A percentile compares a stretch with the other conserved stretches of the same genome.
These are phyloP conservation scores for Drechslerella coelobrocha DNA, from an alignment of 2,329 filamentous ascomycete genomes.

Conservation along the genomic window DNA sequence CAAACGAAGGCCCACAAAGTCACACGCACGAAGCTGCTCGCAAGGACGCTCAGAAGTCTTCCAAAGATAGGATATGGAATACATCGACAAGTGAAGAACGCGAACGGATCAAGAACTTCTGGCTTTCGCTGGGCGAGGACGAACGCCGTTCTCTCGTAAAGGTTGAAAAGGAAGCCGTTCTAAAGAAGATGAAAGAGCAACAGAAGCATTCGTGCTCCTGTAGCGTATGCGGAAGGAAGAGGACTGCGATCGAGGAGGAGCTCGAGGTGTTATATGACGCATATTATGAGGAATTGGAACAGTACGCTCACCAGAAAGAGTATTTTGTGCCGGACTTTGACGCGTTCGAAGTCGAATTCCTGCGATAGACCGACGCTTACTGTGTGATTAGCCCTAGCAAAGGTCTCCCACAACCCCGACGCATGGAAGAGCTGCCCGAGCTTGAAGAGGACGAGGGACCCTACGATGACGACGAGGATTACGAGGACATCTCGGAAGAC, in stretches of 20 bases:
- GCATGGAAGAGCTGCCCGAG: slow-evolving; percentile 63
- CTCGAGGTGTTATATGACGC: slow-evolving; percentile 96
- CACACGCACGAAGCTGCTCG: slow-evolving; percentile 42
- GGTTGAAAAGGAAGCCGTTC: slow-evolving; percentile 96
- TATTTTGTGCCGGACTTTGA: slow-evolving; percentile 54
- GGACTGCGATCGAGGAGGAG: slow-evolving; percentile 96
- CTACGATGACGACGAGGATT: slow-evolving; percentile 73
- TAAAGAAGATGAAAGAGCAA: slow-evolving; percentile 99
- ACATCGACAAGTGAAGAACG: slow-evolving; percentile 92
- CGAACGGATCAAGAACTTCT: slow-evolving; percentile 97
- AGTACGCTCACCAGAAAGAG: slow-evolving; percentile 88
- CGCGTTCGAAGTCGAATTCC: neutral
- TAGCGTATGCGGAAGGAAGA: slow-evolving; percentile 93
- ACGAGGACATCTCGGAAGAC: slow-evolving; percentile 67
- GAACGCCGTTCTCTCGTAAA: slow-evolving; percentile 95
- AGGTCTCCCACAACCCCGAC: slow-evolving; percentile 73
- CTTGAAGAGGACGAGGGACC: slow-evolving; percentile 65
- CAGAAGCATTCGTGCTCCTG: slow-evolving; percentile 99
- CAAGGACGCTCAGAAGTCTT: slow-evolving; percentile 50
- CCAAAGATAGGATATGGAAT: slow-evolving; percentile 94
- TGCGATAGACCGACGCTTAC: slow-evolving; percentile 21
- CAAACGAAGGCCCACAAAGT: slow-evolving; percentile 18
- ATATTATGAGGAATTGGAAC: slow-evolving; percentile 97
- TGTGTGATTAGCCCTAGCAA: slow-evolving; percentile 67
- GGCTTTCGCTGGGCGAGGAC: slow-evolving; percentile 91